phyloP scores from a whole-genome alignment of 2,329 filamentous ascomycete species.

The Colletotrichum sp. region DNA sequence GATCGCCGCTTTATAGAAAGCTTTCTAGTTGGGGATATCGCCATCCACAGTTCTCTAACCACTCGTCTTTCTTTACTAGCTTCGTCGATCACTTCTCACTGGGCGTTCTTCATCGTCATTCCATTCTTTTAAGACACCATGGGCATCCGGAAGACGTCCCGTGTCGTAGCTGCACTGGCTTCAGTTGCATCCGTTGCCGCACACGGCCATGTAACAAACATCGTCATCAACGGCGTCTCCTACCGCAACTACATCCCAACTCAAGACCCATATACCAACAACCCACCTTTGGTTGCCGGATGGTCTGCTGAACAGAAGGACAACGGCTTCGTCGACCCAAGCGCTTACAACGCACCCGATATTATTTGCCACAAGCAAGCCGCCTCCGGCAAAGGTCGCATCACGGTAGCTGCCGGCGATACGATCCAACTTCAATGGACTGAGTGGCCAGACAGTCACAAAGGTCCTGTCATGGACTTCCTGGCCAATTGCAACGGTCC shows the following conservation, averaged over 20 bases:
- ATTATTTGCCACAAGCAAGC: constrained; percentile 55
- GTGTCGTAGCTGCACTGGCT: constrained; percentile 26
- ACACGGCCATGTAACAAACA: constrained; percentile 47
- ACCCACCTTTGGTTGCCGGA: constrained; percentile 28
- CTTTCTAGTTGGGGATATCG: not conserved
- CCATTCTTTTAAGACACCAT: constrained; percentile 20
- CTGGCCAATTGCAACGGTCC: constrained; percentile 48
- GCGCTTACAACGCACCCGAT: constrained; percentile 42
- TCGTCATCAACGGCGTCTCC: constrained; percentile 47
- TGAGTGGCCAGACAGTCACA: constrained; percentile 54
- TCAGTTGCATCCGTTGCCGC: constrained; percentile 32
- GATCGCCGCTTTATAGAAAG: not conserved
- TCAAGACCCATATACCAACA: constrained; percentile 11
- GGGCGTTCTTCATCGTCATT: not conserved
- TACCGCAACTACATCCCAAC: constrained; percentile 45
- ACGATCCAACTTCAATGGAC: constrained; percentile 53
- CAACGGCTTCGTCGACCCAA: constrained; percentile 55
- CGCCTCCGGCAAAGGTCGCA: constrained; percentile 42
- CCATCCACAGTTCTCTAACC: not conserved
- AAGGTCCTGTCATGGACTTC: constrained; percentile 52
- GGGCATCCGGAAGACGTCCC: constrained; percentile 24
- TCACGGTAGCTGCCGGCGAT: constrained; percentile 49
- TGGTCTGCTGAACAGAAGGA: constrained; percentile 47
- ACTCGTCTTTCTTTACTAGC: not conserved
- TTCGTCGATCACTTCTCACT: not conserved